Evolutionary conservation across 2,329 filamentous ascomycete genomes (phyloP).

Genomic region (Epichloe gansuensis): DNA sequence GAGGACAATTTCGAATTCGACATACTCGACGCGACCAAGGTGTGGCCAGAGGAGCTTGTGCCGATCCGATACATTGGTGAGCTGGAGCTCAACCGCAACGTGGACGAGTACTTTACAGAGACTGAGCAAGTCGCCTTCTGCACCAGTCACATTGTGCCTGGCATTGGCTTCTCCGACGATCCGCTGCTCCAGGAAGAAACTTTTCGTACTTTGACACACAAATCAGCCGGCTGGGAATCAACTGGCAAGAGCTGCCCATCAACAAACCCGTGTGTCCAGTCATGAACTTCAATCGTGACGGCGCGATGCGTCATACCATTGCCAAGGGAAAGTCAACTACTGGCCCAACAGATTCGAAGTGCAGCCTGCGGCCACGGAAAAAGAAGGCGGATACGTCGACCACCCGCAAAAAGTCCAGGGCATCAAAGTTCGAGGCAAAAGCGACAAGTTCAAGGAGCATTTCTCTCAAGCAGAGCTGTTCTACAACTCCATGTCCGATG

Average conservation of each 20-base stretch:
- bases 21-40: conserved; percentile 72
- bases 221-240: conserved; percentile 47
- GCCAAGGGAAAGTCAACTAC: conserved; percentile 7
- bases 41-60: conserved; percentile 70
- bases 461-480: conserved; percentile 70
- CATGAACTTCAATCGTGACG: conserved; percentile 64
- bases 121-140: conserved; percentile 78
- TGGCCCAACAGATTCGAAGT: conserved; percentile 30
- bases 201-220: conserved; percentile 51
- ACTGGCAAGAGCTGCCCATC: conserved; percentile 68
- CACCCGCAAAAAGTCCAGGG: conserved; percentile 51
- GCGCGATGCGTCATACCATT: conserved; percentile 6
- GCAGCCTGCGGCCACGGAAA: conserved; percentile 50
- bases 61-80: conserved; percentile 70
- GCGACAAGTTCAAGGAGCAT: conserved; percentile 67
- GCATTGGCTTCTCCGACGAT: conserved; percentile 66
- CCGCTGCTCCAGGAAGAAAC: conserved; percentile 65
- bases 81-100: conserved; percentile 65
- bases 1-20: conserved; percentile 76
- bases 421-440: conserved; percentile 57
- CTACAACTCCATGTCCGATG: conserved; percentile 60
- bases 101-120: conserved; percentile 72
- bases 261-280: conserved; percentile 65
- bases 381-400: conserved; percentile 58
- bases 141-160: conserved; percentile 66